Base-by-base conservation (phyloP, 768 basidiomycete species). In the Brasilioporus rufonigricans region DNA sequence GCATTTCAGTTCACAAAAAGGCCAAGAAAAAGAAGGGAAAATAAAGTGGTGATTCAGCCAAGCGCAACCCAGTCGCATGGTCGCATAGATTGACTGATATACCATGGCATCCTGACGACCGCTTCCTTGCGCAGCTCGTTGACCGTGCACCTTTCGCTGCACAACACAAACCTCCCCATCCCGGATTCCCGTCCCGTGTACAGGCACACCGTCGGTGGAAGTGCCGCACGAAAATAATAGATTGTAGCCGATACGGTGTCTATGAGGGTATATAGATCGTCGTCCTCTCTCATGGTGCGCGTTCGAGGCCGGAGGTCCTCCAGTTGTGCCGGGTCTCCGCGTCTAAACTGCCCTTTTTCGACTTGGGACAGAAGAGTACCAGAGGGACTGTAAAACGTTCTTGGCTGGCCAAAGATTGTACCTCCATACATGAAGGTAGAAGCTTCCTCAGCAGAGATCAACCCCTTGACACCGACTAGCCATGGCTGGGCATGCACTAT, bases 11-110 rank as follows among this genome's bases (percentile, higher is more conserved):
- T 9, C 27, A 29, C 27, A 29, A 29, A 9, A 29, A 4, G 4
- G 27, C 27, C 27, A 9, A 29, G 9, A 29, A 39, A 40, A 10
- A 40, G 16, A 29, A 14, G 33, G 12, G 6, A 29, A 39, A 40
- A 10, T 21, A 19, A 29, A 14, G 33, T 9, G 6, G 2, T 12
- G n/a, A 11, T n/a, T 57, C 50, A 59, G n/a, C 48, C n/a, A 21
- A 67, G 24, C 13, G 64, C 63, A 39, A 59, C 45, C 65, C 61
- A 69, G 39, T 67, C 65, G 36, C 57, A 64, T n/a, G 62, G 47
- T 13, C 11, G 33, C 67, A 69, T 61, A 0, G 26, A 43, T 19
- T 49, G 45, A 29, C 59, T 58, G 4, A 69, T 39, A 40, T 59
- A 45, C 53, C 48, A 64, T 10, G 61, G 56, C 61, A 67, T 66